phyloP scores from a whole-genome alignment of 2,329 filamentous ascomycete species.

The Xylaria hypoxylon region DNA sequence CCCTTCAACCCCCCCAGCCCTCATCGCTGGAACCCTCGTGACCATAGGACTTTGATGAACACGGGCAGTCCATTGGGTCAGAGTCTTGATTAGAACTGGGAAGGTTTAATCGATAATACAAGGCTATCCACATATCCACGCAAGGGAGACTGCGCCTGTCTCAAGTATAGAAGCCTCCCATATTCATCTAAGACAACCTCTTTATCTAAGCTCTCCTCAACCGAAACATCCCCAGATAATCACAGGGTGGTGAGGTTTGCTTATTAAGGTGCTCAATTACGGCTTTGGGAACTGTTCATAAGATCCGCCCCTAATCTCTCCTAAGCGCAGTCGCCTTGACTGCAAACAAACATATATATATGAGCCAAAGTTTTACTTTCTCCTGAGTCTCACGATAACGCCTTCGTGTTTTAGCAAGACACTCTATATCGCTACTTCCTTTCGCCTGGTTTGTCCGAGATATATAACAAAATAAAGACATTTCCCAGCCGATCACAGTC shows the following conservation, averaged over 20 bases:
- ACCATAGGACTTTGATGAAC: neutral
- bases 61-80: neutral
- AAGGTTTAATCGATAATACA: neutral
- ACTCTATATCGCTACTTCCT: conserved; percentile 16
- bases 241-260: conserved; percentile 5
- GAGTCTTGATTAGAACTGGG: neutral
- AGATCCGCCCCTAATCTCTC: conserved; percentile 2
- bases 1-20: conserved; percentile 7
- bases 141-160: neutral
- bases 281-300: conserved; percentile 5
- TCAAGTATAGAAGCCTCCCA: conserved; percentile 1
- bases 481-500: conserved; percentile 10
- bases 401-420: conserved; percentile 12
- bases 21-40: neutral
- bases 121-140: neutral
- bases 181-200: conserved; percentile 8
- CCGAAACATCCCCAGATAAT: conserved; percentile 5
- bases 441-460: neutral
- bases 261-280: neutral
- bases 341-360: conserved; percentile 13
- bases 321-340: neutral
- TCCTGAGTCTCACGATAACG: neutral
- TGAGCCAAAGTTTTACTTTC: neutral
- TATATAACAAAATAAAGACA: conserved; percentile 10
- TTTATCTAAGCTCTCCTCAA: conserved; percentile 12